Evolutionary conservation across 805 yeast genomes (phyloP).

Genomic region (Hanseniaspora taiwanica): DNA sequence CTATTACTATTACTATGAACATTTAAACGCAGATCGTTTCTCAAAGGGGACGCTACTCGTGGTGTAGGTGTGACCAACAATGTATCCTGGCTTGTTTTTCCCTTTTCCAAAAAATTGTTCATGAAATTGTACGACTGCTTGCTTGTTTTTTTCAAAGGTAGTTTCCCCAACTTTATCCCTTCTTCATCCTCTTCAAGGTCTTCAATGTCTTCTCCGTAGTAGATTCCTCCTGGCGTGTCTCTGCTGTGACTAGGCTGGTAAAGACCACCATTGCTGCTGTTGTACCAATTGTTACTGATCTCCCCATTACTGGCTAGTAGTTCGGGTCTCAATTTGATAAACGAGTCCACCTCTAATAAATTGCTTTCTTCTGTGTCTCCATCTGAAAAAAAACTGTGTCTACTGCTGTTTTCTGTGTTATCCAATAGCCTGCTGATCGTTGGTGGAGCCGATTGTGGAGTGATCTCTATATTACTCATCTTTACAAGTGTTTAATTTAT

Average conservation of each 20-base stretch:
- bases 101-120: neutral
- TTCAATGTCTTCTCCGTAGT: neutral
- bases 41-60: neutral
- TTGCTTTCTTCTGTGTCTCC: neutral
- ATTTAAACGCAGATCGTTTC: neutral
- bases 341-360: too few relatives aligned
- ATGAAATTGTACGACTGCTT: neutral
- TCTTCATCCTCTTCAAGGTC: neutral
- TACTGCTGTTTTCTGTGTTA: neutral
- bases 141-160: neutral
- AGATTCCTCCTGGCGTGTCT: too few relatives aligned
- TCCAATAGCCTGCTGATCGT: neutral
- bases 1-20: neutral
- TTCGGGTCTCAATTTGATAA: too few relatives aligned
- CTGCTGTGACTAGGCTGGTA: neutral
- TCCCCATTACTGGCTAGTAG: too few relatives aligned
- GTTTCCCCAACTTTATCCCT: neutral
- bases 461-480: too few relatives aligned
- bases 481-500: too few relatives aligned
- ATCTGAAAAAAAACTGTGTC: neutral
- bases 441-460: too few relatives aligned
- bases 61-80: neutral
- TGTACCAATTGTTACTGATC: too few relatives aligned
- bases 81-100: neutral
- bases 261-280: neutral